Evolutionary conservation across 1,139 yeast species (phyloP).

Genomic region (Sugiyamaella pinicola): DNA sequence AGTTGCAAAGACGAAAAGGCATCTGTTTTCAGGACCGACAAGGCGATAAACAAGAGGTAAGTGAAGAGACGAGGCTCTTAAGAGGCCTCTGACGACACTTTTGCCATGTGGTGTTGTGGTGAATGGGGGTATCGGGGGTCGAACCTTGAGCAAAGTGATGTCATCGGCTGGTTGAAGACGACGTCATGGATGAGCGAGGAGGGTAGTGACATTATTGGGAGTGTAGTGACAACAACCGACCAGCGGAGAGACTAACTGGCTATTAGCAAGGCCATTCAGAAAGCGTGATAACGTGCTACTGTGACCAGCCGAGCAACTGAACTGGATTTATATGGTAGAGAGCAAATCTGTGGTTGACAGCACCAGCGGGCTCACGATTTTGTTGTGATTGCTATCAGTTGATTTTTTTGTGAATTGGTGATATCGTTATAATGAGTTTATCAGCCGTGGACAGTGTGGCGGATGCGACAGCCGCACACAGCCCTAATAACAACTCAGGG

Average conservation of each 20-base stretch:
- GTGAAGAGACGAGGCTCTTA: neutral
- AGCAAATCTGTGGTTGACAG: neutral
- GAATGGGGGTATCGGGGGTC: neutral
- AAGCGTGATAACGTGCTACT: too few species aligned
- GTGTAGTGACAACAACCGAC: neutral
- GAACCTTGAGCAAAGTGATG: conserved; percentile 19
- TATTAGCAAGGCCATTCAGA: neutral
- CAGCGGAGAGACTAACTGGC: neutral
- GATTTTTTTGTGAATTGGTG: conserved; percentile 1
- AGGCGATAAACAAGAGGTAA: neutral
- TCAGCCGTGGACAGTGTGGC: conserved; percentile 6
- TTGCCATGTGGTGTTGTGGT: neutral
- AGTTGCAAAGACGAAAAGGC: neutral
- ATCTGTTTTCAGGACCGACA: neutral
- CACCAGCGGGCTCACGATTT: neutral
- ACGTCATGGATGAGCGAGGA: conserved; percentile 15
- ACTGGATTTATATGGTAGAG: too few species aligned
- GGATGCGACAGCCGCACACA: neutral
- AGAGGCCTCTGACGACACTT: neutral
- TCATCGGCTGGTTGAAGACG: conserved; percentile 12
- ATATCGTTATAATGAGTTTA: conserved; percentile 12
- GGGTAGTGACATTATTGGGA: neutral
- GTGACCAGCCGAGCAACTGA: too few species aligned
- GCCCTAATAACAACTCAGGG: neutral
- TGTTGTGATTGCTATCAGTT: neutral